Evolutionary conservation across 257 asterid species (phyloP), one percentile per base, ranked within the genome.

Genomic region (Mentha longifolia): DNA sequence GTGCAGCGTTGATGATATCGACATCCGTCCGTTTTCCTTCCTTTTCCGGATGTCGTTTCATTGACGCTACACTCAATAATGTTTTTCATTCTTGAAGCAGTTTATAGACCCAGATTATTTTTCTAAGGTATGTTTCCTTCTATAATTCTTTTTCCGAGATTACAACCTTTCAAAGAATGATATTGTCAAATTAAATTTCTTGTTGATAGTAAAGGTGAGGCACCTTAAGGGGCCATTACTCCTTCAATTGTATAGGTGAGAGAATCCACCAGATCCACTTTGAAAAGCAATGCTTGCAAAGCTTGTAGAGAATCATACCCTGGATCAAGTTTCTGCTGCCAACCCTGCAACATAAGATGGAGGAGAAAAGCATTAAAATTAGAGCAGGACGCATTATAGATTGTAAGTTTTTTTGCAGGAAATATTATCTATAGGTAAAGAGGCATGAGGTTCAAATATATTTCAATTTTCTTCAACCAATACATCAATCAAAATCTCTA

Each of bases 271-370:
- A 79, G 82, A 76, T 92, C 92, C 35, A 65, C 97, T 79, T 88
- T 92, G 85, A 92, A 90, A 70, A 89, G 92, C 83, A 89, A 79
- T 13, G 75, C 60, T 47, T 87, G 92, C 78, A 92, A 67, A 6
- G 98, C 79, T 57, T 81, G 84, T 80, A 92, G 72, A 50, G 85
- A 92, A 50, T 92, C 88, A 60, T 85, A 92, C 54, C 80, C 88
- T 0, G 96, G 98, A 70, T 92, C 97, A 68, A 92, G 95, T 82
- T 92, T 92, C 71, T 91, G 88, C 82, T 92, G 98, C 96, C 98
- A 92, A 22, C 96, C 97, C 97, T 89, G 68, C 70, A 78, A 3
- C 28, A 61, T 35, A 9, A 69, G 61, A 35, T n/a, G 45, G 49
- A 70, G 15, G 56, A 17, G n/a, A 52, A 41, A 65, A 33, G 72